A percentile compares a stretch with the other conserved stretches of the same genome.
These are phyloP conservation scores for Arthrobotrys musiformis DNA, from an alignment of 2,329 filamentous ascomycete species.

Conservation along the genomic window DNA sequence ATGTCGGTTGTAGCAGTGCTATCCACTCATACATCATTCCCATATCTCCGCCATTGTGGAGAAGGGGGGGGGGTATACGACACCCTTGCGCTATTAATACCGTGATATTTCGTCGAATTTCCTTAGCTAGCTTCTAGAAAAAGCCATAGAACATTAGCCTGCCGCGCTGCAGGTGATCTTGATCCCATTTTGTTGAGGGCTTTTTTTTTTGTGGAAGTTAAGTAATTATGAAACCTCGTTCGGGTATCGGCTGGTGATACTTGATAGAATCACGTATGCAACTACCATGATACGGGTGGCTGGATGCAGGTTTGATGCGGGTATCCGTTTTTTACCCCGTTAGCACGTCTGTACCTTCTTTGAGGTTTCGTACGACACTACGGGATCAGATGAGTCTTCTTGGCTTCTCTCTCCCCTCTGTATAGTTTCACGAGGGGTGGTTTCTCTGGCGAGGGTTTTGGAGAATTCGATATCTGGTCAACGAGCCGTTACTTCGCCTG, in stretches of 20 bases:
- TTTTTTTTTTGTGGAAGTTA: conserved; percentile 10
- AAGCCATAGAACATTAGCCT: background rate
- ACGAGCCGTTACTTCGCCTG: background rate
- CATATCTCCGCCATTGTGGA: background rate
- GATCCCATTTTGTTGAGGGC: conserved; percentile 3
- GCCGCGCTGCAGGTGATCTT: conserved; percentile 8
- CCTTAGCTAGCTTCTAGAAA: conserved; percentile 49
- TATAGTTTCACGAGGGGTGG: conserved; percentile 2
- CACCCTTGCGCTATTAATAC: conserved; percentile 51
- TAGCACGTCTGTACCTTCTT: background rate
- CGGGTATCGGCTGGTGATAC: conserved; percentile 40
- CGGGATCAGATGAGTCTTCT: background rate
- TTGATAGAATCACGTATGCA: conserved; percentile 3
- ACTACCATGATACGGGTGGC: conserved; percentile 35
- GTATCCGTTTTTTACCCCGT: background rate
- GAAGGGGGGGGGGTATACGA: background rate
- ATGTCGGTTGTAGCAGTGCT: conserved; percentile 11
- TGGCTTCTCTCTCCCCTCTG: background rate
- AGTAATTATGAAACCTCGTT: conserved; percentile 26
- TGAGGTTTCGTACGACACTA: conserved; percentile 13
- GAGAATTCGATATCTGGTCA: background rate
- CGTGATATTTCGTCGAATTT: conserved; percentile 15
- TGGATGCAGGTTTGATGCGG: conserved; percentile 17
- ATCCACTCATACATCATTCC: conserved; percentile 9
- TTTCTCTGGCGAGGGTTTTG: background rate